These are phyloP conservation scores for Anisodus acutangulus DNA, from an alignment of 257 asterid genomes.

Conservation along the genomic window DNA sequence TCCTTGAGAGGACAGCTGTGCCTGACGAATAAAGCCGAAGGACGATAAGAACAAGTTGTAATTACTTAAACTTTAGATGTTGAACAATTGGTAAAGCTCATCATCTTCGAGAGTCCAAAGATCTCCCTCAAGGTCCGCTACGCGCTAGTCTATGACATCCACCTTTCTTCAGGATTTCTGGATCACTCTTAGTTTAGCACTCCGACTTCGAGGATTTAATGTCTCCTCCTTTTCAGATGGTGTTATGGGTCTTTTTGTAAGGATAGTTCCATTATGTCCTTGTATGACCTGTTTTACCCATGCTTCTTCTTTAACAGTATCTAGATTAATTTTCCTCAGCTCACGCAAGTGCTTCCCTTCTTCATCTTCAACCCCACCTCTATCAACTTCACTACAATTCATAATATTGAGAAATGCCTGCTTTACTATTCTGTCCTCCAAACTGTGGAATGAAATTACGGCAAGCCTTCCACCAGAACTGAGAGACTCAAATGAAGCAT, in stretches of 20 bases:
- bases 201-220: constrained; percentile 79
- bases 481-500: constrained; percentile 64
- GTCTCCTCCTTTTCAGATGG: constrained; percentile 87
- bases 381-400: constrained; percentile 43
- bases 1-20: not conserved
- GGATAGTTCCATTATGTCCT: constrained; percentile 60
- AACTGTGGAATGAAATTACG: constrained; percentile 86
- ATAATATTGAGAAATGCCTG: constrained; percentile 77
- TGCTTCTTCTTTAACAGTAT: constrained; percentile 50
- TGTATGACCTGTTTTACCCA: constrained; percentile 79
- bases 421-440: constrained; percentile 96
- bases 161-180: constrained; percentile 59
- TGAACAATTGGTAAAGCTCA: constrained; percentile 23
- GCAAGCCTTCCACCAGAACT: constrained; percentile 93
- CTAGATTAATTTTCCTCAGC: constrained; percentile 23
- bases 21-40: not conserved
- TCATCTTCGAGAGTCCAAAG: not conserved
- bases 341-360: constrained; percentile 29
- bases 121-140: not conserved
- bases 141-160: not conserved
- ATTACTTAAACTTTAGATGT: constrained; percentile 5
- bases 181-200: constrained; percentile 93
- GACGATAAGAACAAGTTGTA: not conserved
- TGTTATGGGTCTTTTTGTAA: constrained; percentile 90
- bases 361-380: constrained; percentile 29